A percentile compares a stretch with the other conserved stretches of the same genome.
Evolutionary conservation across 768 basidiomycete genomes (phyloP).

Genomic region (Leccinum uliginosum): DNA sequence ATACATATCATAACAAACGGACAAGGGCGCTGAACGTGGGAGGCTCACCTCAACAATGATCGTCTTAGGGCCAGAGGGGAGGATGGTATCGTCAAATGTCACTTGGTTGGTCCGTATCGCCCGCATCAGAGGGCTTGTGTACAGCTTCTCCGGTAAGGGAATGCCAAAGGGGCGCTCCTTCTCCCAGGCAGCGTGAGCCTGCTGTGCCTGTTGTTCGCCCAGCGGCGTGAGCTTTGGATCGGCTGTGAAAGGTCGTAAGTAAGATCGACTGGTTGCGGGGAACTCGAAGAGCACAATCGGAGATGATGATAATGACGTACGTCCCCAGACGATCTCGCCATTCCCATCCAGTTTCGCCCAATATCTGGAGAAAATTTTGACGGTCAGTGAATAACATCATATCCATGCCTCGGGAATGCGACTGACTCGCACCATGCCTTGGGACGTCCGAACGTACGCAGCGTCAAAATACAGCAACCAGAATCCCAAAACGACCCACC

Average conservation of each 20-base stretch:
- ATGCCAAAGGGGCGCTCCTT: slow-evolving; percentile 11
- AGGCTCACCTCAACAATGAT: slow-evolving; percentile 52
- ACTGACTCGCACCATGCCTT: slow-evolving; percentile 59
- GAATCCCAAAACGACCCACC: slow-evolving; percentile 21
- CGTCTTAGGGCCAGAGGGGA: slow-evolving; percentile 26
- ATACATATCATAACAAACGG: background rate
- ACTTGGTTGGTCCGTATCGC: slow-evolving; percentile 54
- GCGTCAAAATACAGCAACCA: background rate
- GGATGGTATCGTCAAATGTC: slow-evolving; percentile 42
- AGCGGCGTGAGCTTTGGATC: slow-evolving; percentile 52
- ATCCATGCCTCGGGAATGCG: background rate
- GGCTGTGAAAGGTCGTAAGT: slow-evolving; percentile 6
- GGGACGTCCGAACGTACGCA: background rate
- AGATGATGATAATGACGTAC: slow-evolving; percentile 37
- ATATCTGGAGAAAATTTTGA: slow-evolving; percentile 34
- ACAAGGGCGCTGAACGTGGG: background rate
- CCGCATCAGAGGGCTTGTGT: slow-evolving; percentile 51
- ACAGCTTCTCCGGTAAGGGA: slow-evolving; percentile 20
- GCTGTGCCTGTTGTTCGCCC: slow-evolving; percentile 53
- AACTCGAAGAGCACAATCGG: background rate
- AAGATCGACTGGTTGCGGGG: background rate
- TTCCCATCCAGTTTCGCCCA: slow-evolving; percentile 66
- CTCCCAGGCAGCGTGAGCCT: slow-evolving; percentile 14
- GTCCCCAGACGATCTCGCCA: slow-evolving; percentile 67
- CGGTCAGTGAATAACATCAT: background rate